Evolutionary conservation across 2,329 filamentous ascomycete genomes (phyloP).

Genomic region (Pseudocercospora cruenta): DNA sequence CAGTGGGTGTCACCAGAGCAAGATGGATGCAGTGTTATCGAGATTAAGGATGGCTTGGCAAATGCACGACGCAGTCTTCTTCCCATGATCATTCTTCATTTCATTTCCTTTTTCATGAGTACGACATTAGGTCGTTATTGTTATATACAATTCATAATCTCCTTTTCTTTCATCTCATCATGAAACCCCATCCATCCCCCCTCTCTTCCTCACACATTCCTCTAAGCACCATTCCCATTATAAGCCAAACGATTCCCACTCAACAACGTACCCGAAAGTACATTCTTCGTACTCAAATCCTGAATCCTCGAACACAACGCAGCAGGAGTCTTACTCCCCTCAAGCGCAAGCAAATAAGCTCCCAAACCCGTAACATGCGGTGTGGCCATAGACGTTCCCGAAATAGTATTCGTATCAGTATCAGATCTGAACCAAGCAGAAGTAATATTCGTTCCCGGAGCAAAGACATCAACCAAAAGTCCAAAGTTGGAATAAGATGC

Average conservation of each 20-base stretch:
- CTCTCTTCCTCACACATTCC: neutral
- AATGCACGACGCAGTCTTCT: too few species aligned
- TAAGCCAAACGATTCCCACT: slow-evolving; percentile 60
- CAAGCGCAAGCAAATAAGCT: slow-evolving; percentile 66
- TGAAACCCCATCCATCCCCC: neutral
- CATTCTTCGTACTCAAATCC: slow-evolving; percentile 46
- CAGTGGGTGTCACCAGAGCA: too few species aligned
- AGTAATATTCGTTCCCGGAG: slow-evolving; percentile 50
- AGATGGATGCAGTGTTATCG: too few species aligned
- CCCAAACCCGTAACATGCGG: slow-evolving; percentile 70
- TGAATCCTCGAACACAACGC: slow-evolving; percentile 53
- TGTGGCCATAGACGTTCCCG: slow-evolving; percentile 67
- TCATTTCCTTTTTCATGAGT: neutral
- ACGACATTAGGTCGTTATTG: neutral
- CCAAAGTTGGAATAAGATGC: slow-evolving; percentile 48
- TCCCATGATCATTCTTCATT: too few species aligned
- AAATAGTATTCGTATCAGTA: slow-evolving; percentile 52
- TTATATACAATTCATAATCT: neutral
- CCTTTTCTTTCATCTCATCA: neutral
- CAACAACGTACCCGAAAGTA: slow-evolving; percentile 27
- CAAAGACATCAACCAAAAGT: slow-evolving; percentile 45
- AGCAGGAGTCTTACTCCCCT: slow-evolving; percentile 48
- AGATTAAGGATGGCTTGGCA: too few species aligned
- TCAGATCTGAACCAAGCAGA: slow-evolving; percentile 53
- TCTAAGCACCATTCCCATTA: slow-evolving; percentile 49